Base-by-base conservation (phyloP, 805 yeast genomes). In the Hanseniaspora clermontiae region DNA sequence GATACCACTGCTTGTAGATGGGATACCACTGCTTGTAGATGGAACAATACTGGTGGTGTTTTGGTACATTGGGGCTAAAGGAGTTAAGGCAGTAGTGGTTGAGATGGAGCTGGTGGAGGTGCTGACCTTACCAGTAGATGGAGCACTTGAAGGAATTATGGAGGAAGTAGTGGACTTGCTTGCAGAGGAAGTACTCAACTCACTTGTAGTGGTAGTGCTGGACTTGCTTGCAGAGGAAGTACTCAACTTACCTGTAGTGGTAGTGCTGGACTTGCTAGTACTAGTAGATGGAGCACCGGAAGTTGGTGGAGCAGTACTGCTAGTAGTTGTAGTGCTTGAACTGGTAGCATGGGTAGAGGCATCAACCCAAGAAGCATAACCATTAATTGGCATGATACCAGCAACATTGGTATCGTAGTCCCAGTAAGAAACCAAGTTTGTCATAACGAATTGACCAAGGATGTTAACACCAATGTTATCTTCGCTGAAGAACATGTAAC, bases 361-460 rank as follows among this genome's bases (percentile, higher is more conserved):
- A 12, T 34, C 48, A 17, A 32, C 42, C 57, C 57, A 55, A 9
- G 29, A 9, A 11, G 53, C 49, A 32, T 43, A 39, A 8, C 17
- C 27, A 19, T 24, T n/a, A 2, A 32, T 17, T n/a, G 58, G 53
- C 32, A 27, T 45, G 29, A 55, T 43, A 45, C 58, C 58, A 29
- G 49, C 38, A 43, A 48, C 29, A 20, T 19, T 24, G 10, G 55
- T 38, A 29, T 55, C 58, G 36, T 49, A 55, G 31, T 55, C 39
- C 55, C 49, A 55, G 39, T 55, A 55, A 2, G 58, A 49, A 12
- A 49, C 31, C 15, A 55, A 34, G 34, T 55, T 55, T 14, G 53
- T 55, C 58, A 55, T 50, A n/a, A 55, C 51, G 15, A 49, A 55
- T 39, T 55, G 58, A 20, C 58, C 58, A 31, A 55, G 19, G 24